Evolutionary conservation across 169 alveolate species (phyloP), one percentile per base, ranked within the genome.

Genomic region (Plasmodium gonderi): DNA sequence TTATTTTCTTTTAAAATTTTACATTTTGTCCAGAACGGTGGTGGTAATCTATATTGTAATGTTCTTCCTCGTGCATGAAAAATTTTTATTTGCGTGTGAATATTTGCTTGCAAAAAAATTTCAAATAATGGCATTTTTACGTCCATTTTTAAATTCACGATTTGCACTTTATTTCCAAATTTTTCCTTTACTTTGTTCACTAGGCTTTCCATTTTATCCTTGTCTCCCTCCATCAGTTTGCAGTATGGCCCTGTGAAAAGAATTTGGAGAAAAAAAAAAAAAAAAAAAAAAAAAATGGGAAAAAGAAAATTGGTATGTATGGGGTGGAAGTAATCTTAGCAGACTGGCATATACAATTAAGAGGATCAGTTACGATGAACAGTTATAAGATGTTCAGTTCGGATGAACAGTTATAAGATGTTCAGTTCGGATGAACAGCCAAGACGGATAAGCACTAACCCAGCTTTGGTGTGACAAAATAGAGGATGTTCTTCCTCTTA

Each of bases 1-100:
- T 89, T 90, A 76, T 94, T 91, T 75, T 94, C 91, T 60, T 79
- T 92, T 40, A 94, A 76, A 12, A 90, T 65, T 72, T 91, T 89
- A 65, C 96, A 94, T 29, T 40, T 79, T 1, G 94, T 94, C 92
- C 96, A 82, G 40, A 94, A 94, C n/a, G 79, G 91, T 11, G 96
- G 92, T 6, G 92, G 92, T 23, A 90, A 36, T 47, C 94, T 90
- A 65, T 90, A 90, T 79, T 90, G 94, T 90, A 90, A 45, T 0
- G 94, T 90, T 23, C 94, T 77, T 26, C 94, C 94, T 31, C 94
- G 11, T 12, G 94, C 94, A 79, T 90, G 49, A 78, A 90, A 90
- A 20, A 90, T 90, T 67, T 90, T 90, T 60, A 90, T 90, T 60
- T 90, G 94, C 3, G 94, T 90, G 47, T 90, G 94, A 8, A 90